phyloP scores from a whole-genome alignment of 1,139 yeast species.

The Casaregolazyma suthepensis region DNA sequence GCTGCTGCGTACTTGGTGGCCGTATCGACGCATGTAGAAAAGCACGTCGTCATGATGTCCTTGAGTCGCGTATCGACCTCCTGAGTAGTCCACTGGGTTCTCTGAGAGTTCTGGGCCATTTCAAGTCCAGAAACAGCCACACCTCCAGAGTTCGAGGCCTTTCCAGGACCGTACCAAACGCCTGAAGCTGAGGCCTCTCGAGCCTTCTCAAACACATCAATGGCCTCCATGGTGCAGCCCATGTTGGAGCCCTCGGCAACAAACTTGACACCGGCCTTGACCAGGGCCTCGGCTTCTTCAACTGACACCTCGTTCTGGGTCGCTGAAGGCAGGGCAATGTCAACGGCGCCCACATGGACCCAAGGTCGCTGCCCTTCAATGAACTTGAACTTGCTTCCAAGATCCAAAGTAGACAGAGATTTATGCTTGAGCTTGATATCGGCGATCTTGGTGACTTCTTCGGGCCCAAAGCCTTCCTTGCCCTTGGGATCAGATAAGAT shows the following conservation, averaged over 20 bases:
- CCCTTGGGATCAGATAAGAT: slow-evolving; percentile 34
- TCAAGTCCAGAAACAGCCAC: slow-evolving; percentile 98
- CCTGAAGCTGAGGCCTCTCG: slow-evolving; percentile 52
- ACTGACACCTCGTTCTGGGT: slow-evolving; percentile 98
- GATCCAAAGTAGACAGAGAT: slow-evolving; percentile 63
- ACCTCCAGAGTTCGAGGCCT: slow-evolving; percentile 99
- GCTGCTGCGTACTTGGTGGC: slow-evolving; percentile 77
- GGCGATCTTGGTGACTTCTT: slow-evolving; percentile 70
- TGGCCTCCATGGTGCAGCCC: slow-evolving; percentile 98
- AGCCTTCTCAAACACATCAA: slow-evolving; percentile 84
- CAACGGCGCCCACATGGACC: slow-evolving; percentile 86
- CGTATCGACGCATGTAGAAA: slow-evolving; percentile 85
- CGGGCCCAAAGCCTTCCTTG: slow-evolving; percentile 72
- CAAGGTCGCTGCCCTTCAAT: slow-evolving; percentile 95
- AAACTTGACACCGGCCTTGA: slow-evolving; percentile 85
- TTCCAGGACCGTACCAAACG: slow-evolving; percentile 99
- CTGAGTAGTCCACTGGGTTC: slow-evolving; percentile 81
- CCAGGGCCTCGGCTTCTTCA: slow-evolving; percentile 91
- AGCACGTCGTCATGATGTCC: slow-evolving; percentile 88
- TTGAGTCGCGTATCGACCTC: slow-evolving; percentile 84
- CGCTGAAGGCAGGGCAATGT: slow-evolving; percentile 96
- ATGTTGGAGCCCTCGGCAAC: slow-evolving; percentile 99
- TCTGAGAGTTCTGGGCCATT: slow-evolving; percentile 98
- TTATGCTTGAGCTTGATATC: slow-evolving; percentile 78
- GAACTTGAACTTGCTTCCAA: slow-evolving; percentile 54